phyloP scores from a whole-genome alignment of 108 stramenopile species.

The Conticribra weissflogii region DNA sequence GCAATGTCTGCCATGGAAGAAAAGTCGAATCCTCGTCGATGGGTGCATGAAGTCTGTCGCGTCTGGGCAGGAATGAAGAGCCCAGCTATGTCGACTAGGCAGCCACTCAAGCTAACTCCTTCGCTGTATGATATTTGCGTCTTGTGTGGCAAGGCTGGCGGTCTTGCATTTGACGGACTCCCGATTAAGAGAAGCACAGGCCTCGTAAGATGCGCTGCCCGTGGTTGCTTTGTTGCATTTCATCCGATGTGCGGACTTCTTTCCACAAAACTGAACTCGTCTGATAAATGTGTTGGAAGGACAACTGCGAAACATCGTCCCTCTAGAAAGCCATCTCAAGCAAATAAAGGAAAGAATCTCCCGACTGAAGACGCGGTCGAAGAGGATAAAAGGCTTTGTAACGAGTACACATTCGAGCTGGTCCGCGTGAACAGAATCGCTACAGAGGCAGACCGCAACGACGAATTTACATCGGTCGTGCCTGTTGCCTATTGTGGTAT shows the following conservation, averaged over 20 bases:
- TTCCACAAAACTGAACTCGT: conserved; percentile 40
- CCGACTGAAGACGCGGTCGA: conserved; percentile 20
- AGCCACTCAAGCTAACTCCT: conserved; percentile 10
- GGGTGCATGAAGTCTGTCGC: conserved; percentile 76
- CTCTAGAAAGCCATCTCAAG: conserved; percentile 23
- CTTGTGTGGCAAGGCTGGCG: too few relatives aligned
- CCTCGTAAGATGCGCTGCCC: conserved; percentile 70
- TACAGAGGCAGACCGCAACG: conserved; percentile 1
- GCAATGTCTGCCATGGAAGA: conserved; percentile 58
- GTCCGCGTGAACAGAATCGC: conserved; percentile 27
- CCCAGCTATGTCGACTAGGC: background rate
- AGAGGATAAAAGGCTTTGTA: conserved; percentile 54
- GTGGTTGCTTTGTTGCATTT: conserved; percentile 65
- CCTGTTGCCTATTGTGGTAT: conserved; percentile 78
- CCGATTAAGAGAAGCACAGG: conserved; percentile 2
- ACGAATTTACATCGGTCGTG: conserved; percentile 25
- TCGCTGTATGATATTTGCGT: conserved; percentile 44
- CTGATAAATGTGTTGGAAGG: conserved; percentile 1
- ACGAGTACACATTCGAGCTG: conserved; percentile 59
- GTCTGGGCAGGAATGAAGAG: conserved; percentile 69
- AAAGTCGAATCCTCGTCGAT: conserved; percentile 12
- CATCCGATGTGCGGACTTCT: conserved; percentile 85
- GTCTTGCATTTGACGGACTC: background rate
- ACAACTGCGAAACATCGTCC: conserved; percentile 22
- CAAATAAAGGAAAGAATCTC: conserved; percentile 8